Conservation (phyloP, 345 rosid genomes). For the Geranium brycei region DNA sequence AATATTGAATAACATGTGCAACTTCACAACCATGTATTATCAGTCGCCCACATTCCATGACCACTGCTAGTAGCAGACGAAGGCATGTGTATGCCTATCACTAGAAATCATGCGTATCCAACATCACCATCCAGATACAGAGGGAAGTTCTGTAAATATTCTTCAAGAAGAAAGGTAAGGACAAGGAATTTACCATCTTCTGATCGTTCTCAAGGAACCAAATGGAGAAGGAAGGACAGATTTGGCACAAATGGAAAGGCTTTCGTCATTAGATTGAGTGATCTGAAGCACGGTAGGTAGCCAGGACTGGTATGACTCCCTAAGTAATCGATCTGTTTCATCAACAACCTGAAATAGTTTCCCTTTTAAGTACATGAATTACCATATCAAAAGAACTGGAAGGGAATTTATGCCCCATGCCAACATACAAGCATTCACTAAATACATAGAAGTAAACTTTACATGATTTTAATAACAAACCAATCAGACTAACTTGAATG, state of each 20-base stretch:
- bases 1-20: not conserved
- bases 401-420: not conserved
- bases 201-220: constrained; percentile 56
- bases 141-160: not conserved
- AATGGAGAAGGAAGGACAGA: constrained; percentile 25
- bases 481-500: not conserved
- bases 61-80: not conserved
- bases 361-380: constrained; percentile 15
- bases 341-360: constrained; percentile 65
- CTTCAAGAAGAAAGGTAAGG: not conserved
- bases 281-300: constrained; percentile 73
- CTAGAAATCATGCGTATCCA: too few relatives aligned
- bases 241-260: constrained; percentile 19
- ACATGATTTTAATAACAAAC: too few relatives aligned
- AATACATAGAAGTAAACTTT: too few relatives aligned
- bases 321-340: constrained; percentile 86
- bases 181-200: constrained; percentile 57
- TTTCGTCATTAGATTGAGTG: constrained; percentile 28
- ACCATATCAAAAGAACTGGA: constrained; percentile 3
- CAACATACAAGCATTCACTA: not conserved
- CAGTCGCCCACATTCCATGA: not conserved
- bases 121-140: too few relatives aligned
- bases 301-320: constrained; percentile 96
- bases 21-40: not conserved
- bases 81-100: too few relatives aligned